Conservation (phyloP, 2,329 filamentous ascomycete genomes). For the Boeremia lycopersici region DNA sequence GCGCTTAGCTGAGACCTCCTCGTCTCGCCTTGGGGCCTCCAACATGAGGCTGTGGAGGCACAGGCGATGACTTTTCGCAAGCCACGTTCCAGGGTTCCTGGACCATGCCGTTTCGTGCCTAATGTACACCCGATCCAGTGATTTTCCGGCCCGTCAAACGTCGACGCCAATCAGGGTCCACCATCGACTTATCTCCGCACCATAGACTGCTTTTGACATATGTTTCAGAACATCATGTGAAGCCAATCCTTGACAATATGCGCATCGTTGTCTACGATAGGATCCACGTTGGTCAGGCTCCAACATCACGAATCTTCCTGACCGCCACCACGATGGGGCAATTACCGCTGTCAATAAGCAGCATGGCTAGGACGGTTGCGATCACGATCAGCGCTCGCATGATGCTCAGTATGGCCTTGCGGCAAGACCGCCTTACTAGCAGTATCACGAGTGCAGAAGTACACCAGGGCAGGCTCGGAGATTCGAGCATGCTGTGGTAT, state of each 20-base stretch:
- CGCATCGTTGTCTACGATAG: conserved; percentile 28
- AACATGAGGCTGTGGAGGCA: conserved; percentile 19
- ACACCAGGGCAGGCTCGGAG: conserved; percentile 11
- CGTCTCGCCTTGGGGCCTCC: conserved; percentile 13
- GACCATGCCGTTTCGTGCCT: conserved; percentile 19
- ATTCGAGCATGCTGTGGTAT: not conserved
- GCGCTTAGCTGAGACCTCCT: conserved; percentile 13
- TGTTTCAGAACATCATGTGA: conserved; percentile 19
- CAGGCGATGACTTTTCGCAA: conserved; percentile 11
- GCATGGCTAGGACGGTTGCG: conserved; percentile 14
- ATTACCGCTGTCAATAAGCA: conserved; percentile 17
- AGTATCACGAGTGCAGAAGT: conserved; percentile 23
- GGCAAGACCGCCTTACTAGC: conserved; percentile 22
- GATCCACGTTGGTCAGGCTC: conserved; percentile 32
- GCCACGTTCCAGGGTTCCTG: conserved; percentile 22
- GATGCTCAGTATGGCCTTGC: conserved; percentile 25
- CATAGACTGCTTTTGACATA: conserved; percentile 16
- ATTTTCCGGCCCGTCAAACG: conserved; percentile 23
- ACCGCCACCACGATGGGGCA: conserved; percentile 14
- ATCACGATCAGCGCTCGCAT: conserved; percentile 25
- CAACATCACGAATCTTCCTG: conserved; percentile 19
- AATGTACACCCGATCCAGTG: conserved; percentile 12
- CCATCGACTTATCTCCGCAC: conserved; percentile 12
- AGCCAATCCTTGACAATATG: conserved; percentile 20
- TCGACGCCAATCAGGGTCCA: conserved; percentile 15